Base-by-base conservation (phyloP, 176 grass and related monocot species). In the Carex littledalei region DNA sequence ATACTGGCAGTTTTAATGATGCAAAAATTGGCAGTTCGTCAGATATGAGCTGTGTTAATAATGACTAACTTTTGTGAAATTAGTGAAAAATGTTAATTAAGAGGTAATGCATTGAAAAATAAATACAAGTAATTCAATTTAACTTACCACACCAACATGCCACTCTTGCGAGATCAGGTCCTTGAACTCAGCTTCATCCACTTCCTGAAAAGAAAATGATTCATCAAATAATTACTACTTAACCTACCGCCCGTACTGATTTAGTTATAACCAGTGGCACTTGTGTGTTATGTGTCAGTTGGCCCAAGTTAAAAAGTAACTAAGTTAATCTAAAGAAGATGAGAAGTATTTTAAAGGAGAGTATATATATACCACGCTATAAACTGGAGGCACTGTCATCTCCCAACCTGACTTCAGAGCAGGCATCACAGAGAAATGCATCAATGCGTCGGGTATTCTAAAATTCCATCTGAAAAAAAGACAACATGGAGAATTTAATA, bases 131-230 rank as follows among this genome's bases (percentile, higher is more conserved):
- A 63, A 29, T 83, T 83, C 37, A 81, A 31, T 54, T 73, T 41
- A 78, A 69, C 93, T 73, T 86, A 98, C 96, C 93, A 98, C 91
- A 55, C 93, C 96, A 0, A 98, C 93, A 74, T 98, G 96, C 96
- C 93, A 98, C 78, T 98, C 83, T 67, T 98, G 93, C 18, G 90
- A 94, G 73, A 89, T 87, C 37, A 98, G 91, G 2, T 92, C 90
- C 71, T 90, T 91, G 85, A 95, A 95, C 53, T 94, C 93, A 6
- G 84, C 87, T 22, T 91, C 96, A 81, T 95, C 72, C 70, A 98
- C 90, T 85, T 98, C 96, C 96, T 98, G 88, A 88, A 57, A 83
- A 79, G n/a, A 17, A 18, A 5, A 47, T 16, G 4, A 86, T 82
- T 43, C 37, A 21, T 11, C 29, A 31, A 53, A 6, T 29, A 57